Base-by-base conservation (phyloP, 192 early-diverging fungal species). In the Helicostylum pulchrum region DNA sequence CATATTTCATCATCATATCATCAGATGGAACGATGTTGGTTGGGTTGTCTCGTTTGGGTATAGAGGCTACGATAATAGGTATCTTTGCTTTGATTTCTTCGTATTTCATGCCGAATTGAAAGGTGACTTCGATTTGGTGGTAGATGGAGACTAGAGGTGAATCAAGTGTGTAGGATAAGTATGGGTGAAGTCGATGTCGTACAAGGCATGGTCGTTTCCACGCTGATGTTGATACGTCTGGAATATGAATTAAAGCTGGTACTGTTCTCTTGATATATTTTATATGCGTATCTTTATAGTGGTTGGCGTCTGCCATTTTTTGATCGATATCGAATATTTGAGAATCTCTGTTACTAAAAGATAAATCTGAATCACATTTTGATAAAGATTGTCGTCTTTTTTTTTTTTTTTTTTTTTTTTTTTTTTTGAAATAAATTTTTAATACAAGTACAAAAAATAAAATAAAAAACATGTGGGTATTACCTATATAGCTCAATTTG, bases 401-500 rank as follows among this genome's bases (percentile, higher is more conserved):
- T 26, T 26, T 26, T 26, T 26, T 26, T n/a, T n/a, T n/a, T n/a
- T n/a, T n/a, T n/a, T n/a, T n/a, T n/a, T n/a, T n/a, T n/a, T n/a
- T 58, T 36, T 45, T 0, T n/a, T 17, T 44, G 21, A 48, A 49
- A n/a, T n/a, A n/a, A n/a, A n/a, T n/a, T n/a, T n/a, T n/a, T n/a
- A n/a, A n/a, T n/a, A n/a, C n/a, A n/a, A n/a, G n/a, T n/a, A n/a
- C n/a, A n/a, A n/a, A n/a, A n/a, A n/a, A n/a, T n/a, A n/a, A n/a
- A n/a, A n/a, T n/a, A n/a, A n/a, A 36, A 8, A 2, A 43, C n/a
- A 30, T 20, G 47, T 32, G 12, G 36, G 36, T 65, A 32, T 23
- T 72, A 72, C 71, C 65, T 72, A 23, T 63, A 67, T 6, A 56
- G 32, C 59, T 72, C 71, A 47, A 67, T 50, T 55, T 72, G 71